These are phyloP conservation scores for Colletotrichum higginsianum DNA, from an alignment of 2,329 filamentous ascomycete species.

Conservation along the genomic window DNA sequence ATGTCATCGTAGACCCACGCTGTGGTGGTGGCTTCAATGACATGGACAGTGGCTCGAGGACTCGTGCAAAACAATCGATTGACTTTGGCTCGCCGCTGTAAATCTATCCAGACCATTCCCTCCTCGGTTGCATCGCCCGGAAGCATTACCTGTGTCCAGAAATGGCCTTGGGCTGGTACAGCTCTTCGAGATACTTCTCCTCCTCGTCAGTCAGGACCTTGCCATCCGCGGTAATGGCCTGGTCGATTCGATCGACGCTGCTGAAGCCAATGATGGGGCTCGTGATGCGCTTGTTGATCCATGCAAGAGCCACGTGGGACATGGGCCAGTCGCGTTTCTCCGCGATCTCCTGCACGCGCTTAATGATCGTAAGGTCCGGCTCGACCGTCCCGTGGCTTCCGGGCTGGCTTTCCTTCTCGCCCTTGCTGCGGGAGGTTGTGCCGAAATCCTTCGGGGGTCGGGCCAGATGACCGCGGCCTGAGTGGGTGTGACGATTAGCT, in stretches of 20 bases:
- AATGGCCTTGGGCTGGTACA: slow-evolving; percentile 69
- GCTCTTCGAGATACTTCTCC: slow-evolving; percentile 73
- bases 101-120: neutral
- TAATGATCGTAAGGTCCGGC: slow-evolving; percentile 52
- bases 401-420: slow-evolving; percentile 51
- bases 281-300: slow-evolving; percentile 68
- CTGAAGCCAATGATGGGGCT: slow-evolving; percentile 75
- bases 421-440: slow-evolving; percentile 47
- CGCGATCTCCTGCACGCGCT: slow-evolving; percentile 67
- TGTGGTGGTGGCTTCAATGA: neutral
- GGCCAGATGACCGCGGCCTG: slow-evolving; percentile 49
- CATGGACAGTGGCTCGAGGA: neutral
- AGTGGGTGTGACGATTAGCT: slow-evolving; percentile 3
- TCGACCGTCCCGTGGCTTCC: slow-evolving; percentile 51
- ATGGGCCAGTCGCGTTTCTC: slow-evolving; percentile 72
- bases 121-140: neutral
- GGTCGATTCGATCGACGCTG: slow-evolving; percentile 72
- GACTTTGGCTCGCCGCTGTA: neutral
- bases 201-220: slow-evolving; percentile 71
- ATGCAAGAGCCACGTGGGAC: slow-evolving; percentile 75
- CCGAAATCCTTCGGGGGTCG: slow-evolving; percentile 46
- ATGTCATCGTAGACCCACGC: too few species aligned
- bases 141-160: slow-evolving; percentile 27
- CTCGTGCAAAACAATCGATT: neutral
- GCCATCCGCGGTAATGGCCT: slow-evolving; percentile 65